Base-by-base conservation (phyloP, 2,329 filamentous ascomycete species). In the Sclerotinia glacialis region DNA sequence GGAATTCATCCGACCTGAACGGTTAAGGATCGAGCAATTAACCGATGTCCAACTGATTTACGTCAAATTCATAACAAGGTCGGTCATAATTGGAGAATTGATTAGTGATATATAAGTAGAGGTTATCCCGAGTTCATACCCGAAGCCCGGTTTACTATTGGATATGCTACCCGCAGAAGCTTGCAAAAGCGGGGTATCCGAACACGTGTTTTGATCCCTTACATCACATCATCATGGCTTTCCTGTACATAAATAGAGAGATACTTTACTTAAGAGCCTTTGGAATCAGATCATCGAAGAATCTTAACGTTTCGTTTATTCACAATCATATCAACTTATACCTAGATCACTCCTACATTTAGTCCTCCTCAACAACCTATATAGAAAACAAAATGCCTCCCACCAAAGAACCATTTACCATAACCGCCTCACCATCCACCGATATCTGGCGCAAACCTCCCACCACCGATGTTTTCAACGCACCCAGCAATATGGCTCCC, bases 361-460 rank as follows among this genome's bases (percentile, higher is more conserved):
- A 56, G 7, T 9, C 2, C 34, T 14, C 16, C 2, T 1, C 52
- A 26, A 37, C 11, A 37, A 26, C 21, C 7, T 2, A 31, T 2
- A 26, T 28, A 49, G 9, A 37, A 49, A 34, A 26, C 28, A 49
- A 49, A 3, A 60, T 60, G 58, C 23, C 58, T 49, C 44, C 44
- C 21, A 60, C 58, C n/a, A 60, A 60, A 60, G 44, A 49, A 49
- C 34, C 60, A 47, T 63, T 63, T 34, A 55, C 47, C 21, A 42
- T 63, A 55, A 44, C 23, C 14, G 60, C 60, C 8, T 16, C 46
- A 23, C 37, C 60, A 52, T 40, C 34, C 11, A 63, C 60, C 14
- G 60, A 63, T 18, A 42, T 63, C 34, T 63, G 64, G 64, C 64
- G 64, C 47, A 66, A 62, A n/a, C 64, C 64, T 21, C 64, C 64